Evolutionary conservation across 441 rosid species (phyloP), one percentile per base, ranked within the genome.

Genomic region (Adansonia gregorii): DNA sequence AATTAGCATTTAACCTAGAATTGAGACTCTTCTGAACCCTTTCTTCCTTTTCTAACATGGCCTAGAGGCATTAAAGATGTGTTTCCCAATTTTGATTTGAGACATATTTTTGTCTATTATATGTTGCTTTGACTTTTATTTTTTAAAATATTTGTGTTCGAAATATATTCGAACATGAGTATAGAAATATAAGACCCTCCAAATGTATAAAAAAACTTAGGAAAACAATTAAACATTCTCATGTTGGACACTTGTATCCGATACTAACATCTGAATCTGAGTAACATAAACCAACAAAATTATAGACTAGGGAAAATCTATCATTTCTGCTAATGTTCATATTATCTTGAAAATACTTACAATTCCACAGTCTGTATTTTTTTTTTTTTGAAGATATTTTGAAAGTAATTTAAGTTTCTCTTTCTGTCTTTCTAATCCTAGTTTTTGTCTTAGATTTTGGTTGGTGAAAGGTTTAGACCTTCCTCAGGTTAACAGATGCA

Each of bases 381-480:
- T 11, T 20, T 56, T 5, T 27, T 27, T 61, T 5, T 27, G 51
- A 39, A 41, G 39, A 27, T 61, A 24, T 27, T 0, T 63, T 35
- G n/a, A 15, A 6, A 14, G 14, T 49, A 58, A 12, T 20, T 8
- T 0, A 9, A 8, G 20, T 12, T 48, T 46, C 19, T 46, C 39
- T 2, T 4, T 10, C 27, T 68, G 73, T 68, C 6, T 45, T 68
- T 48, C 41, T 68, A 69, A 69, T 49, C 60, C 59, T 24, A 14
- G 14, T 51, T 70, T 27, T 70, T 51, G 74, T 51, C 43, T 49
- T 70, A 70, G 74, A 24, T 51, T 51, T 70, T 49, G 60, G 74
- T 69, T 51, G 74, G 74, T 69, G 73, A 24, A 69, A 69, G 43
- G 73, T 17, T 15, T 31, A 19, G 19, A 24, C 59, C 1, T 56